Base-by-base conservation (phyloP, 495 filamentous ascomycete genomes). In the Cryomyces antarcticus region DNA sequence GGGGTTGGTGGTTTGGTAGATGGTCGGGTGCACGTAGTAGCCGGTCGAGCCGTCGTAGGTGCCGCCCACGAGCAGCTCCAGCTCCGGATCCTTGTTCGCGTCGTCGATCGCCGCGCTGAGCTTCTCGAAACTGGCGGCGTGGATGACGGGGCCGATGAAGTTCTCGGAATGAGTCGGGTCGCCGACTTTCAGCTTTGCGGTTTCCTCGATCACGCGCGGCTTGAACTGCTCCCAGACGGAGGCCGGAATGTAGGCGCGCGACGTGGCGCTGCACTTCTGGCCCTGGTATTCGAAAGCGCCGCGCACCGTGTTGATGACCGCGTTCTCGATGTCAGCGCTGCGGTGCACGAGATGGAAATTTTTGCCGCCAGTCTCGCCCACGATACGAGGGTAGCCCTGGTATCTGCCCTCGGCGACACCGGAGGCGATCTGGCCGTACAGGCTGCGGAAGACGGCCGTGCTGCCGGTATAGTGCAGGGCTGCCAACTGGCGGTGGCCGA, bases 11-110 rank as follows among this genome's bases (percentile, higher is more conserved):
- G 75, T 77, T 38, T 59, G 59, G 65, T 80, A 80, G 52, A 78
- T 69, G 43, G 75, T 80, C 6, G 75, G 75, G 47, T 77, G 64
- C 50, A 80, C 69, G 66, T 68, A 80, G 65, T 72, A 80, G 51
- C 75, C 75, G 47, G 68, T 62, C 41, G 60, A 66, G 39, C 63
- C 65, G 53, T 78, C 71, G 51, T 75, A 73, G 31, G 61, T 62
- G 29, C 75, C 75, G 37, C 75, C 75, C 9, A 63, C 65, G 7
- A 80, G 52, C 7, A 74, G 61, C 50, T 77, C 66, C 24, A 80
- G 70, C 51, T 78, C 70, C 11, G 58, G 52, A 54, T 80, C 75
- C 11, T 63, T 60, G 63, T 75, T 74, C 5, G 75, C 72, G 31
- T 70, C 68, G 28, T 80, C 72, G 49, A 80, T 78, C 38, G 50